Evolutionary conservation across 805 yeast species (phyloP).

Genomic region (Barnettozyma sucrosica): DNA sequence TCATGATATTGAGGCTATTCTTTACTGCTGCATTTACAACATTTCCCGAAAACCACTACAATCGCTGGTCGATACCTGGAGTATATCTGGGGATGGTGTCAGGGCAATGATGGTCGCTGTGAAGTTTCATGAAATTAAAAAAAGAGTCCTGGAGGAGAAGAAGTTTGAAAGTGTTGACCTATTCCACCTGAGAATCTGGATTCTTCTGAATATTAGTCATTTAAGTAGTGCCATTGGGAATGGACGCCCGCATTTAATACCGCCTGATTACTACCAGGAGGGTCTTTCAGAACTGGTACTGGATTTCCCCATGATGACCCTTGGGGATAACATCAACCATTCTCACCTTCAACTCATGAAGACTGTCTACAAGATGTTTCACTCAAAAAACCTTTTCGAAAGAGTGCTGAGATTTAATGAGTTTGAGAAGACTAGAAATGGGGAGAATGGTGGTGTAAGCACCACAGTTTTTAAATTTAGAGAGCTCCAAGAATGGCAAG

Average conservation of each 20-base stretch:
- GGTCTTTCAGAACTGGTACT: constrained; percentile 37
- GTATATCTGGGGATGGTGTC: constrained; percentile 46
- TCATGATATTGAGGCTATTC: constrained; percentile 55
- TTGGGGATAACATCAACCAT: constrained; percentile 50
- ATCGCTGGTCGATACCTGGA: constrained; percentile 46
- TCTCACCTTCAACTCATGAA: constrained; percentile 41
- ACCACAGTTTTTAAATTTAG: constrained; percentile 15
- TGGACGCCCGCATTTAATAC: constrained; percentile 40
- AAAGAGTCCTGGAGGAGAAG: constrained; percentile 27
- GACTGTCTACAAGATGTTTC: constrained; percentile 22
- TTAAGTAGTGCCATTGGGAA: constrained; percentile 45
- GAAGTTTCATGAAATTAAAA: constrained; percentile 37
- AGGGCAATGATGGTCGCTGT: constrained; percentile 43
- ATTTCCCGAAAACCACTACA: constrained; percentile 50
- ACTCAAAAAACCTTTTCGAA: constrained; percentile 19
- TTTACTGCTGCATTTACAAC: constrained; percentile 49
- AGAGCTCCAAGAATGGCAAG: constrained; percentile 36
- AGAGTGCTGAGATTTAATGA: constrained; percentile 20
- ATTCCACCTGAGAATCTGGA: constrained; percentile 49
- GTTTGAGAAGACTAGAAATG: constrained; percentile 7
- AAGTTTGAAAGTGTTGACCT: constrained; percentile 35
- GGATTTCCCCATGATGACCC: constrained; percentile 42
- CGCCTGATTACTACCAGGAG: constrained; percentile 32
- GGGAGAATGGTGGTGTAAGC: neutral
- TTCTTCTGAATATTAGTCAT: constrained; percentile 46